Evolutionary conservation across 352 stramenopile species (phyloP).

Genomic region (Globisporangium rhizosaccharum): DNA sequence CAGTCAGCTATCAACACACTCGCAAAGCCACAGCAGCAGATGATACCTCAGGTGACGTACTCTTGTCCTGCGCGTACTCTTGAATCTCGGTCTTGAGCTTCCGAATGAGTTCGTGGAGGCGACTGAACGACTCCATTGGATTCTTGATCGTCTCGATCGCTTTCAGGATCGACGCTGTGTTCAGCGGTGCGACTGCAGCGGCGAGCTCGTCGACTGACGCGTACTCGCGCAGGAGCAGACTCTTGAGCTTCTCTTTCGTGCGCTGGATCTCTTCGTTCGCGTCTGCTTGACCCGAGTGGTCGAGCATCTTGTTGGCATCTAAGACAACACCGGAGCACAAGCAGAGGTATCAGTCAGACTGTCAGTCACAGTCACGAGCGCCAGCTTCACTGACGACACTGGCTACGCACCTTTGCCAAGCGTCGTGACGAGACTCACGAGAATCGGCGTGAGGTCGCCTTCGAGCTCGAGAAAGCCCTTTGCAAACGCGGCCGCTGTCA

Average conservation of each 20-base stretch:
- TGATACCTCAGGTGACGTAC: conserved; percentile 19
- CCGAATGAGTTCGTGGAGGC: conserved; percentile 72
- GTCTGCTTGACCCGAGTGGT: conserved; percentile 97
- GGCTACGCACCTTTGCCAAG: conserved; percentile 58
- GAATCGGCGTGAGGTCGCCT: conserved; percentile 98
- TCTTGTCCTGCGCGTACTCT: conserved; percentile 58
- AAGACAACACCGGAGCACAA: neutral
- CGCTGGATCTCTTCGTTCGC: conserved; percentile 89
- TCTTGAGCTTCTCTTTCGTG: conserved; percentile 87
- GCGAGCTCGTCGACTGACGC: conserved; percentile 58
- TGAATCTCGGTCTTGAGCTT: conserved; percentile 77
- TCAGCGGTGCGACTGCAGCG: conserved; percentile 57
- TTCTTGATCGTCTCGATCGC: conserved; percentile 82
- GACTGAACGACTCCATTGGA: conserved; percentile 61
- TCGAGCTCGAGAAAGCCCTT: conserved; percentile 99
- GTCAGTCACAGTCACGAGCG: too few relatives aligned
- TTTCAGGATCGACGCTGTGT: conserved; percentile 70
- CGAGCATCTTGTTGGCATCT: conserved; percentile 96
- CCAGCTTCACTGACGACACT: neutral
- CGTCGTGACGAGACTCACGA: conserved; percentile 94
- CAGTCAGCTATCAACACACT: neutral
- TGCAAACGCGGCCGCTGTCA: conserved; percentile 98
- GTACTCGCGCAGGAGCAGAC: conserved; percentile 86
- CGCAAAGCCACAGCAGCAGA: neutral
- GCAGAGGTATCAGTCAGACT: neutral